These are phyloP conservation scores for Starmerella cellae DNA, from an alignment of 805 yeast genomes.

Conservation along the genomic window DNA sequence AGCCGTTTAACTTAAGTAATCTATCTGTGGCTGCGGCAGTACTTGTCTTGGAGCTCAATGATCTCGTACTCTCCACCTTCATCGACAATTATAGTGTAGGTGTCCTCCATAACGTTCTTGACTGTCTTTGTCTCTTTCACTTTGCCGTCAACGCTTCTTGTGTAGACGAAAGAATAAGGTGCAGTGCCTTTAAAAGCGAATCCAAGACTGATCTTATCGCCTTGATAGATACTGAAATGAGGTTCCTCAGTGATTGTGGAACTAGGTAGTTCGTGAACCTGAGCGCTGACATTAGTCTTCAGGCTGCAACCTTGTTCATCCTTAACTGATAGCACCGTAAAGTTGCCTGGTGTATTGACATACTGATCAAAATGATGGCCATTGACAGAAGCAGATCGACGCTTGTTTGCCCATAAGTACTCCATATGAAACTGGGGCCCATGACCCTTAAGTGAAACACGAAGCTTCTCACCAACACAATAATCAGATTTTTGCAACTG, in stretches of 20 bases:
- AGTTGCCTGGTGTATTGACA: constrained; percentile 71
- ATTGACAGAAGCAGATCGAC: background rate
- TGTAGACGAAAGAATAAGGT: constrained; percentile 78
- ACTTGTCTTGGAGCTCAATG: constrained; percentile 72
- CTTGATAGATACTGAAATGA: constrained; percentile 83
- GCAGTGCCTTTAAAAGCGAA: constrained; percentile 79
- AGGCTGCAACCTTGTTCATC: constrained; percentile 57
- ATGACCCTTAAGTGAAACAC: constrained; percentile 60
- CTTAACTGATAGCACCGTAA: constrained; percentile 51
- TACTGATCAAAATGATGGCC: constrained; percentile 44
- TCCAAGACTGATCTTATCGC: constrained; percentile 79
- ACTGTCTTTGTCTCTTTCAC: constrained; percentile 47
- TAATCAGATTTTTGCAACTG: constrained; percentile 7
- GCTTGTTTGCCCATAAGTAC: constrained; percentile 36
- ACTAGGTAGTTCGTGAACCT: constrained; percentile 51
- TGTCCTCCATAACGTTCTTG: constrained; percentile 50
- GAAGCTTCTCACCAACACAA: constrained; percentile 87
- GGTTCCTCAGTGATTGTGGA: constrained; percentile 69
- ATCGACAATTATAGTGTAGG: constrained; percentile 60
- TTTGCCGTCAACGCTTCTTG: constrained; percentile 41
- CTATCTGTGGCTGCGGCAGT: constrained; percentile 34
- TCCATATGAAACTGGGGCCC: constrained; percentile 37
- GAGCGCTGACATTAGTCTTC: constrained; percentile 23
- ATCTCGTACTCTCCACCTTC: constrained; percentile 93
- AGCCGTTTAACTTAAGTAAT: background rate